Conservation (phyloP, 2,329 filamentous ascomycete species). For the Capronia coronata region DNA sequence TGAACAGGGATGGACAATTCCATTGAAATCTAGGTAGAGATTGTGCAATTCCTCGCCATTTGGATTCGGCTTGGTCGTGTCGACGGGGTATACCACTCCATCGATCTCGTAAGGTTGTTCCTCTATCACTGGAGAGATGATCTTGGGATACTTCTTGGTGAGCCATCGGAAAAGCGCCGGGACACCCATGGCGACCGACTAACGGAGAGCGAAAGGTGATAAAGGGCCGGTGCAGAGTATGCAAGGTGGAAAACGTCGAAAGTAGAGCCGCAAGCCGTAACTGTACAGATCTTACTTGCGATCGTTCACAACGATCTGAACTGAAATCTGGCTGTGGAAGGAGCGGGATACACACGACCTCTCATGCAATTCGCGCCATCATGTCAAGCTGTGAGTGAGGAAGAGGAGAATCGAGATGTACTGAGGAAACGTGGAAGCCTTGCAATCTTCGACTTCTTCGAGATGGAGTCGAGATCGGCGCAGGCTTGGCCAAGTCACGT, state of each 20-base stretch:
- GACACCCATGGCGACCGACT: conserved; percentile 64
- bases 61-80: conserved; percentile 77
- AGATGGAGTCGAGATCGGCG: background rate
- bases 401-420: background rate
- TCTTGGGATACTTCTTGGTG: conserved; percentile 95
- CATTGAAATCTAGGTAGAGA: conserved; percentile 98
- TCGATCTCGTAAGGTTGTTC: conserved; percentile 75
- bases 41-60: conserved; percentile 99
- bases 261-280: background rate
- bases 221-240: background rate
- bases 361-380: background rate
- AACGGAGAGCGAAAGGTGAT: background rate
- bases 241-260: background rate
- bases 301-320: too few species aligned
- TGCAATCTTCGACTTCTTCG: background rate
- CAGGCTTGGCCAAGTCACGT: background rate
- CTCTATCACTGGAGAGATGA: conserved; percentile 85
- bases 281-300: background rate
- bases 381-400: background rate
- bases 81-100: conserved; percentile 75
- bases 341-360: background rate
- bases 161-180: conserved; percentile 95
- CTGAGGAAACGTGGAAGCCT: background rate
- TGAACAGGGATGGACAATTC: conserved; percentile 97
- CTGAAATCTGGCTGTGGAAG: too few species aligned